A percentile compares a stretch with the other conserved stretches of the same genome.
These are phyloP conservation scores for Mallotus nudiflorus DNA, from an alignment of 345 rosid genomes.

Conservation along the genomic window DNA sequence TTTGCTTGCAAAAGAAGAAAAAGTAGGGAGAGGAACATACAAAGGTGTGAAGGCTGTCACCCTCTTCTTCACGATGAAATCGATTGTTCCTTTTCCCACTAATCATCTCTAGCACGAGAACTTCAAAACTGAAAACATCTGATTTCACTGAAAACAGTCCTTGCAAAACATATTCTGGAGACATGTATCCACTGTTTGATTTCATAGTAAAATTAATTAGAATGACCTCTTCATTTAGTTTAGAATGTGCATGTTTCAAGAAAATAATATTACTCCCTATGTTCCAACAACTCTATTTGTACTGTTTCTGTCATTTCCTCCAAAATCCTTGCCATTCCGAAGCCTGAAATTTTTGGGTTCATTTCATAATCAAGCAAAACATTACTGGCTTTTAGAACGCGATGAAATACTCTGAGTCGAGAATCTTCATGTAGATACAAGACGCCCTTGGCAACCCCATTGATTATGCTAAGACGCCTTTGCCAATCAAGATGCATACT, in stretches of 20 bases:
- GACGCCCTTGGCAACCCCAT: slow-evolving; percentile 41
- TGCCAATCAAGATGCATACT: slow-evolving; percentile 26
- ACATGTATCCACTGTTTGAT: slow-evolving; percentile 6
- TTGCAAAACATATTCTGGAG: slow-evolving; percentile 10
- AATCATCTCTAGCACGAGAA: slow-evolving; percentile 12
- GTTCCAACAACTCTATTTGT: slow-evolving; percentile 43
- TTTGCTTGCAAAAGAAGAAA: too few relatives aligned
- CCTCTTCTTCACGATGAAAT: neutral
- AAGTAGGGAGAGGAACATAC: neutral
- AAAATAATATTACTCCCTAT: slow-evolving; percentile 32
- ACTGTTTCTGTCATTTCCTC: slow-evolving; percentile 32
- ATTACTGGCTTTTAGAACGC: slow-evolving; percentile 38
- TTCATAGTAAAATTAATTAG: neutral
- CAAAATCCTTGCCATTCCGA: slow-evolving; percentile 41
- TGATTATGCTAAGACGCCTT: slow-evolving; percentile 32
- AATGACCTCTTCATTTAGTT: too few relatives aligned
- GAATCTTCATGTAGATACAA: slow-evolving; percentile 48
- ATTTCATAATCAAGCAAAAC: slow-evolving; percentile 29
- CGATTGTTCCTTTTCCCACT: slow-evolving; percentile 14
- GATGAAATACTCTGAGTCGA: slow-evolving; percentile 33
- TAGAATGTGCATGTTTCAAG: too few relatives aligned
- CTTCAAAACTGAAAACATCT: slow-evolving; percentile 25
- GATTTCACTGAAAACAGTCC: slow-evolving; percentile 13
- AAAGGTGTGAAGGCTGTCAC: neutral
- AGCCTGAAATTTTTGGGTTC: slow-evolving; percentile 37